A percentile compares a stretch with the other conserved stretches of the same genome.
Conservation (phyloP, 177 flowering plant genomes). For the Vitis hybrid region DNA sequence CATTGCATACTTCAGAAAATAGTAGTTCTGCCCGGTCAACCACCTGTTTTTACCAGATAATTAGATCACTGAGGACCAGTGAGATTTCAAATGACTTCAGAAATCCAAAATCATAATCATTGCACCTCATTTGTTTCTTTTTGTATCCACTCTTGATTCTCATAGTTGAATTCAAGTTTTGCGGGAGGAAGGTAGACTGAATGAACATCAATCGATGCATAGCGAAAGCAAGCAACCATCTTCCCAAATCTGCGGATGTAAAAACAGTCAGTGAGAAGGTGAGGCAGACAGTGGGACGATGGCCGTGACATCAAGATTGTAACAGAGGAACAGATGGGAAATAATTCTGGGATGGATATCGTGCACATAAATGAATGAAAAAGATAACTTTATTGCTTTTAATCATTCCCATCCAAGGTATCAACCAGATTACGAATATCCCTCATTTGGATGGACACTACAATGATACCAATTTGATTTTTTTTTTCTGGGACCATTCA, state of each 20-base stretch:
- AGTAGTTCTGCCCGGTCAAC: slow-evolving; percentile 63
- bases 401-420: not conserved
- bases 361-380: not conserved
- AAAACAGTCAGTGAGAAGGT: not conserved
- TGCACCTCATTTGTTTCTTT: slow-evolving; percentile 78
- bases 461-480: not conserved
- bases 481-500: not conserved
- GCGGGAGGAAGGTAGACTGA: slow-evolving; percentile 87
- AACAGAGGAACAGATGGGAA: not conserved
- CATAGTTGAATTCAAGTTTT: slow-evolving; percentile 71
- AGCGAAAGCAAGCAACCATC: slow-evolving; percentile 98
- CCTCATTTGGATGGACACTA: not conserved
- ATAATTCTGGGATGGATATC: not conserved
- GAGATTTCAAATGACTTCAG: slow-evolving; percentile 2
- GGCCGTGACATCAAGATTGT: not conserved
- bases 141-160: slow-evolving; percentile 80
- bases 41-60: slow-evolving; percentile 49
- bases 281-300: slow-evolving; percentile 5
- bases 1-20: slow-evolving; percentile 76
- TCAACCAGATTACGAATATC: not conserved
- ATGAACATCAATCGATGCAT: slow-evolving; percentile 95
- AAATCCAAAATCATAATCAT: slow-evolving; percentile 1
- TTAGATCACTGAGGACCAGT: not conserved
- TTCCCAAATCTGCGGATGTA: slow-evolving; percentile 69
- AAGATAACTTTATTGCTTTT: not conserved